Conservation (phyloP, 2,329 filamentous ascomycete species). For the Fusarium multiceps region DNA sequence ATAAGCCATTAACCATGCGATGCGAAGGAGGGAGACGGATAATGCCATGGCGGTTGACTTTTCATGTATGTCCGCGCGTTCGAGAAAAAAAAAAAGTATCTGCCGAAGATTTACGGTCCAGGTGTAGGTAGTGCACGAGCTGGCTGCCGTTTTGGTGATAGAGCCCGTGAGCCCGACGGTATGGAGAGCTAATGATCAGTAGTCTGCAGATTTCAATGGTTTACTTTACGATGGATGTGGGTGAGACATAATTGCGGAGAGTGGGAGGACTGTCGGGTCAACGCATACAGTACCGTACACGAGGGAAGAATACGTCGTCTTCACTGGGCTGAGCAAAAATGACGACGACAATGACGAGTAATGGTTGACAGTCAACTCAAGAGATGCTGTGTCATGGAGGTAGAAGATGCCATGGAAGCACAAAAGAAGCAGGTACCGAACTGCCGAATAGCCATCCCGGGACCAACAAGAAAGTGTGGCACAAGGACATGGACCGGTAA, state of each 20-base stretch:
- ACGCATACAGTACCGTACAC: not conserved
- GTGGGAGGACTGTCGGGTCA: constrained; percentile 7
- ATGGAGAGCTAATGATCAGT: constrained; percentile 13
- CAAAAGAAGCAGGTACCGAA: constrained; percentile 35
- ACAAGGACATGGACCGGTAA: constrained; percentile 10
- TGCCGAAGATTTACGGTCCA: constrained; percentile 13
- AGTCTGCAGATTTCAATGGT: not conserved
- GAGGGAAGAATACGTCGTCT: too few relatives aligned
- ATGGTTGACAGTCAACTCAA: not conserved
- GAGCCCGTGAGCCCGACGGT: constrained; percentile 17
- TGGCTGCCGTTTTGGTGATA: constrained; percentile 32
- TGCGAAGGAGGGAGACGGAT: not conserved
- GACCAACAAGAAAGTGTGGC: constrained; percentile 15
- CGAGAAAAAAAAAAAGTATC: not conserved
- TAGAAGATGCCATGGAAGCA: constrained; percentile 26
- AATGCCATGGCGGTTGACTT: constrained; percentile 33
- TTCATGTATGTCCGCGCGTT: constrained; percentile 28
- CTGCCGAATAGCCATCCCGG: constrained; percentile 32
- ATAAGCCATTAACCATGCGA: not conserved
- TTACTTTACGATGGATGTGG: not conserved
- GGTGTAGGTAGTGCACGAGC: constrained; percentile 14
- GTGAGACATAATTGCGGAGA: not conserved
- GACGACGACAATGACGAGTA: constrained; percentile 30
- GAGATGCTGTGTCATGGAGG: not conserved
- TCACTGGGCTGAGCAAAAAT: constrained; percentile 25